Evolutionary conservation across 345 rosid genomes (phyloP).

Genomic region (Cardamine chenopodiifolia): DNA sequence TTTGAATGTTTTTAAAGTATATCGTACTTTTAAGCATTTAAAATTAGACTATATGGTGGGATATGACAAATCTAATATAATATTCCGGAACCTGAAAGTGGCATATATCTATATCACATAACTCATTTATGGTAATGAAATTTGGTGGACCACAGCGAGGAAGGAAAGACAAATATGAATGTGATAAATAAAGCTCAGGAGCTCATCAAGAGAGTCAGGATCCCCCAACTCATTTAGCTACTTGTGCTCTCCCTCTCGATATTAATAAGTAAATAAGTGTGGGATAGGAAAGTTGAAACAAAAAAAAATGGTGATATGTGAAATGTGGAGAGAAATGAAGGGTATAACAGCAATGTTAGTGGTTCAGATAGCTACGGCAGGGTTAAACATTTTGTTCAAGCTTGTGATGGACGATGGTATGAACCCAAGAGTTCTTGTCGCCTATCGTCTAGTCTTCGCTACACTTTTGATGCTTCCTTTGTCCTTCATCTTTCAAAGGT

Average conservation of each 20-base stretch:
- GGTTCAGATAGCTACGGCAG: constrained; percentile 44
- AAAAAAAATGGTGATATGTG: constrained; percentile 33
- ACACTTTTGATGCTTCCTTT: constrained; percentile 42
- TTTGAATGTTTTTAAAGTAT: background rate
- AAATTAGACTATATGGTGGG: constrained; percentile 14
- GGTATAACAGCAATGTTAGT: constrained; percentile 42
- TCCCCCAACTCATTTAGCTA: background rate
- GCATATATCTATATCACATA: constrained; percentile 12
- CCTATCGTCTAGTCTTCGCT: constrained; percentile 49
- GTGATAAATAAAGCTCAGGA: constrained; percentile 32
- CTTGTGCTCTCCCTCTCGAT: background rate
- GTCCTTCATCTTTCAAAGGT: constrained; percentile 51
- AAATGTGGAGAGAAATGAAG: constrained; percentile 37
- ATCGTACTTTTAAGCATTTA: background rate
- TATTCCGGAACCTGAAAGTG: constrained; percentile 20
- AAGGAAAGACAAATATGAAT: background rate
- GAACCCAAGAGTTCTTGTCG: constrained; percentile 43
- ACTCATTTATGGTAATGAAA: constrained; percentile 20
- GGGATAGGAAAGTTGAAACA: background rate
- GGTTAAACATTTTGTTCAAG: constrained; percentile 45
- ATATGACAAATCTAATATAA: constrained; percentile 6
- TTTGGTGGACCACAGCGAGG: constrained; percentile 31
- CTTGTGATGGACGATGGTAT: constrained; percentile 46
- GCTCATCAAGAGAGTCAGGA: constrained; percentile 4
- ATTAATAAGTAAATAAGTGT: background rate